phyloP scores from a whole-genome alignment of 1,284 basidiomycete species.

The Neolentinus lepideus region DNA sequence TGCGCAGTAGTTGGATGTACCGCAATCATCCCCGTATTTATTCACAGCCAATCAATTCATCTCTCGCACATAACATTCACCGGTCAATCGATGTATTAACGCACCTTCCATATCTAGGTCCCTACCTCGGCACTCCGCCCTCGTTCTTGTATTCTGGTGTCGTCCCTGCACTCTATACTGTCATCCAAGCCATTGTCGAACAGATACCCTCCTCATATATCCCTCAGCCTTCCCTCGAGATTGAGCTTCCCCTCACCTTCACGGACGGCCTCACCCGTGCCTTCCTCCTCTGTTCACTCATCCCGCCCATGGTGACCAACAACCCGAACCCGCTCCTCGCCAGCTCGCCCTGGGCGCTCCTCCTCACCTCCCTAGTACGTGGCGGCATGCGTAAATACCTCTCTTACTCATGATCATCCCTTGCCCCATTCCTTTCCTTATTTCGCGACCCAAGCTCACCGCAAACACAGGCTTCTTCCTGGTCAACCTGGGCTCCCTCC shows the following conservation, averaged over 20 bases:
- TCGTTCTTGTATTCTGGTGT: slow-evolving; percentile 67
- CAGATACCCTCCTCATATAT: slow-evolving; percentile 37
- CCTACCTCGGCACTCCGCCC: slow-evolving; percentile 53
- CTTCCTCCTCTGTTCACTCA: slow-evolving; percentile 61
- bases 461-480: slow-evolving; percentile 73
- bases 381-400: slow-evolving; percentile 1
- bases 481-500: slow-evolving; percentile 59
- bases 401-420: background rate
- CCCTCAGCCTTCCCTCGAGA: slow-evolving; percentile 39
- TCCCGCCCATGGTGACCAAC: slow-evolving; percentile 53
- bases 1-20: too few species aligned
- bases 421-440: background rate
- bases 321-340: slow-evolving; percentile 42
- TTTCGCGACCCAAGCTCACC: slow-evolving; percentile 34
- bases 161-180: slow-evolving; percentile 46
- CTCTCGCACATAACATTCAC: background rate
- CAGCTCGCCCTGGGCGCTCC: slow-evolving; percentile 63
- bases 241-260: slow-evolving; percentile 57
- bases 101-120: slow-evolving; percentile 32
- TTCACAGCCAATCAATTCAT: too few species aligned
- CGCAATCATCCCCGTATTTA: too few species aligned
- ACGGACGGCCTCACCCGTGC: slow-evolving; percentile 66
- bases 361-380: slow-evolving; percentile 60
- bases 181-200: slow-evolving; percentile 53
- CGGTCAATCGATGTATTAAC: slow-evolving; percentile 2